Evolutionary conservation across 768 basidiomycete species (phyloP).

Genomic region (Amanita muscaria): DNA sequence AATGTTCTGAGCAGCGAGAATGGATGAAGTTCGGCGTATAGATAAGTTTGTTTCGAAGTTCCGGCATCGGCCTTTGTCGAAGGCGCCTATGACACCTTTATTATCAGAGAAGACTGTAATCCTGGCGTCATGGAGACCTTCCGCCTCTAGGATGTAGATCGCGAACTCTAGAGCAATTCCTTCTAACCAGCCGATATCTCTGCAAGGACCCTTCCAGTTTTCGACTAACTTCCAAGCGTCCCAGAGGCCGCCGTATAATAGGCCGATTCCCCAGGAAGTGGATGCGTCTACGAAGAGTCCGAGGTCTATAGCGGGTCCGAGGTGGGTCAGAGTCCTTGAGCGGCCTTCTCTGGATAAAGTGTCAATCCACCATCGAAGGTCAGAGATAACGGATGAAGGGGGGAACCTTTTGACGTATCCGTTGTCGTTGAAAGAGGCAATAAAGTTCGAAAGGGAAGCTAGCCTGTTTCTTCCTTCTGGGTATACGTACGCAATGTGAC

Average conservation of each 20-base stretch:
- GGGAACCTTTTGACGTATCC: no score
- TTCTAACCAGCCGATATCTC: no score
- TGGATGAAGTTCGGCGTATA: constrained; percentile 14
- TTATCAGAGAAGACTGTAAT: constrained; percentile 25
- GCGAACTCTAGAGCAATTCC: no score
- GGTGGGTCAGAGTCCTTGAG: constrained; percentile 11
- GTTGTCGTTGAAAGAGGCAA: no score
- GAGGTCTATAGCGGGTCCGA: constrained; percentile 7
- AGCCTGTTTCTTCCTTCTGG: not conserved
- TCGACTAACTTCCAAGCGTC: constrained; percentile 15
- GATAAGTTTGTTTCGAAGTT: constrained; percentile 23
- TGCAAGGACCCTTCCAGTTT: no score
- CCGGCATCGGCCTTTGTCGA: no score
- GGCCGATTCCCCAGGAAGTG: no score
- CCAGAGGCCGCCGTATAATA: constrained; percentile 26
- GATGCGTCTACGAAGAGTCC: constrained; percentile 28
- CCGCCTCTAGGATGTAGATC: no score
- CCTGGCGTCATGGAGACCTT: constrained; percentile 8
- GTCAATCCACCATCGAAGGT: constrained; percentile 26
- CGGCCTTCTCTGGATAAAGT: not conserved
- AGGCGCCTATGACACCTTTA: constrained; percentile 25
- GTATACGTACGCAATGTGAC: constrained; percentile 25
- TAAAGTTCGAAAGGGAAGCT: no score
- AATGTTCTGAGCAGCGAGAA: constrained; percentile 14
- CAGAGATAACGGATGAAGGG: no score